Evolutionary conservation across 2,329 filamentous ascomycete species (phyloP), one percentile per base, ranked within the genome.

Genomic region (Talaromyces piceae): DNA sequence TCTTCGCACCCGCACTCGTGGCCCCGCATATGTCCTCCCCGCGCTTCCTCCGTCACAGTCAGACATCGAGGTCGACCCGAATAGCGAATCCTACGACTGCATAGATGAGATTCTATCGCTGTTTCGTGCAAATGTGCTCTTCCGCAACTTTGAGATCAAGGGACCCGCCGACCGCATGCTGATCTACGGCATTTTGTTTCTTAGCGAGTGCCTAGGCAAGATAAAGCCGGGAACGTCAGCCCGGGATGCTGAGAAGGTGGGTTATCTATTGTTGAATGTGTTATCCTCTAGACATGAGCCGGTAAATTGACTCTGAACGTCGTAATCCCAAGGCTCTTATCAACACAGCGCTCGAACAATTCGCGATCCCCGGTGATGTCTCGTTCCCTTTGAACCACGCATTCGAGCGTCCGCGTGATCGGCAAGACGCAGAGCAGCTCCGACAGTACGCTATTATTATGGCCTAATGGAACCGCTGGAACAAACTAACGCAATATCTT

Each of bases 61-160:
- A 54, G 72, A 77, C 26, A 60, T 72, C 49, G 73, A 76, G 51
- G 67, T 78, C 62, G 89, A 96, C 69, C 86, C 90, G 46, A 88
- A 93, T 69, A 85, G 83, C 71, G 89, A 95, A 70, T 91, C 87
- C 64, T 97, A 97, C 78, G 93, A 98, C 75, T 88, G 93, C 56
- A 81, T 97, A 50, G 93, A 98, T 73, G 93, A 98, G 77, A 84
- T 94, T 47, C 80, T 98, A 50, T 80, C 85, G 11, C 81, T 97
- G 46, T 98, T 97, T 80, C 88, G 93, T 58, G 91, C 93, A 63
- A 97, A 98, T 77, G 96, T 91, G 54, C 91, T 98, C 73, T 98
- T 97, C 80, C 87, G 93, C 64, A 98, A 97, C 79, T 98, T 98
- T 64, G 93, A 97, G 78, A 95, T 97, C 76, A 91, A 95, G 73